Conservation (phyloP, 192 early-diverging fungal species). For the Pilobolus umbonatus region DNA sequence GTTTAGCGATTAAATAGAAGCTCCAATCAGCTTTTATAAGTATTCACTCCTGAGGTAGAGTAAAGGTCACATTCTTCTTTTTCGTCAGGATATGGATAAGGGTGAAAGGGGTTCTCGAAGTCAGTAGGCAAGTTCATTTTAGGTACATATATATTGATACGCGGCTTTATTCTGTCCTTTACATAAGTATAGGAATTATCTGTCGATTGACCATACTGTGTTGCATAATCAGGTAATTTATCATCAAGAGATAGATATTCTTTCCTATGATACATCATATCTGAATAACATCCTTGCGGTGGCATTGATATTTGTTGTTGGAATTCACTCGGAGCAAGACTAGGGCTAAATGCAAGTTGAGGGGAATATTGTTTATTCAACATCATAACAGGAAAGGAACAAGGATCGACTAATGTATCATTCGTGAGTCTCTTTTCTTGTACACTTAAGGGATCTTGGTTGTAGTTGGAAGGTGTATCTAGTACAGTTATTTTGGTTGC, state of each 20-base stretch:
- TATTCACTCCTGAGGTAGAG: too few relatives aligned
- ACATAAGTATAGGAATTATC: background rate
- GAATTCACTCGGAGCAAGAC: constrained; percentile 9
- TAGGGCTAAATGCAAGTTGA: constrained; percentile 20
- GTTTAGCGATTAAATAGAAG: too few relatives aligned
- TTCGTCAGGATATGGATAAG: background rate
- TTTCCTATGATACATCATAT: background rate
- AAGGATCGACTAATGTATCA: constrained; percentile 14
- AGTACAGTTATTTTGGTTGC: background rate
- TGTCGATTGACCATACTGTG: background rate
- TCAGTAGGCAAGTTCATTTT: constrained; percentile 7
- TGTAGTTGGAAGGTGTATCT: constrained; percentile 1
- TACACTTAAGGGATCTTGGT: constrained; percentile 8
- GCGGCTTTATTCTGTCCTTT: background rate
- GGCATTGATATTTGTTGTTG: background rate
- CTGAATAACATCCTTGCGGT: background rate
- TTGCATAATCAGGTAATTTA: constrained; percentile 6
- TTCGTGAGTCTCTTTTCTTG: constrained; percentile 5
- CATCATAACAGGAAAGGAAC: background rate
- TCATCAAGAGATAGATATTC: background rate
- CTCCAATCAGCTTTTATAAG: too few relatives aligned
- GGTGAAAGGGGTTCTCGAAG: constrained; percentile 1
- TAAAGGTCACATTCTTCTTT: too few relatives aligned
- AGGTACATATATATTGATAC: constrained; percentile 11
- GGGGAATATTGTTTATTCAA: constrained; percentile 16